Evolutionary conservation across 2,329 filamentous ascomycete species (phyloP).

Genomic region (Pezizomycotina sp.): DNA sequence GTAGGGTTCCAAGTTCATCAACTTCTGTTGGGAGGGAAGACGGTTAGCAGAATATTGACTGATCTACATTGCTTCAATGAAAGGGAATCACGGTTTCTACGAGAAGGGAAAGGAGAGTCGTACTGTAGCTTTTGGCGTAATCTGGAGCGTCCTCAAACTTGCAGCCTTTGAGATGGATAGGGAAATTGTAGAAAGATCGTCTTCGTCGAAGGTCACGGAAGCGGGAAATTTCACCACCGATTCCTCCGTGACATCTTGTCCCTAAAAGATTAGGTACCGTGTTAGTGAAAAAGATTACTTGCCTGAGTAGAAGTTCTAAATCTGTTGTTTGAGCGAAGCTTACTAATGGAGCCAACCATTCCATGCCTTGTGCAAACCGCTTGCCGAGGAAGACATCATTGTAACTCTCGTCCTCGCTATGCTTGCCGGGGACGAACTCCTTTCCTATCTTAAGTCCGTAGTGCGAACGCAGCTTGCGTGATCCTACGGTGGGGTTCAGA

Average conservation of each 20-base stretch:
- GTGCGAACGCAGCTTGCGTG: slow-evolving; percentile 8
- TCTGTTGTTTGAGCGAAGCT: not conserved
- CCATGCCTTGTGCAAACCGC: slow-evolving; percentile 5
- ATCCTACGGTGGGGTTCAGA: slow-evolving; percentile 2
- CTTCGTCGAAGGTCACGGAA: too few relatives aligned
- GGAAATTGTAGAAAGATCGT: too few relatives aligned
- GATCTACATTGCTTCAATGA: not conserved
- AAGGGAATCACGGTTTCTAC: too few relatives aligned
- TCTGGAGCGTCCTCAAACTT: too few relatives aligned
- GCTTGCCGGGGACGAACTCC: slow-evolving; percentile 1
- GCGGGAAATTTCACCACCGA: too few relatives aligned
- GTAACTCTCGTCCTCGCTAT: slow-evolving; percentile 1
- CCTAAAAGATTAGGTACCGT: not conserved
- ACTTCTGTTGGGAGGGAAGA: slow-evolving; percentile 4
- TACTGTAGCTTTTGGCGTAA: too few relatives aligned
- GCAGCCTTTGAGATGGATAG: too few relatives aligned
- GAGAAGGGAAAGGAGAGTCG: too few relatives aligned
- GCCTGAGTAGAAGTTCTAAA: not conserved
- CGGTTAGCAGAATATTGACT: not conserved
- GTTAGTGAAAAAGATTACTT: not conserved
- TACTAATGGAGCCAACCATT: slow-evolving; percentile 8
- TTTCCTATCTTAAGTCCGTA: slow-evolving; percentile 7
- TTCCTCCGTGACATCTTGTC: too few relatives aligned
- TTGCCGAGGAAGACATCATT: slow-evolving; percentile 1
- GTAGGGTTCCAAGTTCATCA: slow-evolving; percentile 4